Base-by-base conservation (phyloP, 2,329 filamentous ascomycete genomes). In the Teratosphaeriaceae sp. region DNA sequence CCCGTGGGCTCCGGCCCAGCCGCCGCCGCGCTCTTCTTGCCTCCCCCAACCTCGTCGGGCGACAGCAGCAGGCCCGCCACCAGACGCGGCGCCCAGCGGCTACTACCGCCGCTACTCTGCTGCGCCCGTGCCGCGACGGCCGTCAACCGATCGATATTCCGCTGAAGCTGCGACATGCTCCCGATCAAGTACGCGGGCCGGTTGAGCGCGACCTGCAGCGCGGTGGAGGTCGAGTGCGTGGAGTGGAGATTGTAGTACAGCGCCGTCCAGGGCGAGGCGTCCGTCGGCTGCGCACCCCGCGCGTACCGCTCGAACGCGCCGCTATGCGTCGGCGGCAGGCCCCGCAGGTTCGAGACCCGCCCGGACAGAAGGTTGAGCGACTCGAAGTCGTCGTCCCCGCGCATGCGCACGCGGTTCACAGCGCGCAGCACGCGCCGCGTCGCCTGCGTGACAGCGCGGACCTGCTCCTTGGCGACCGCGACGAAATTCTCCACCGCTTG, bases 401-500 rank as follows among this genome's bases (percentile, higher is more conserved):
- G 78, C 53, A 85, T 79, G 36, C 80, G 80, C 21, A 90, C 66
- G 46, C 78, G 78, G 59, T 92, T 90, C 19, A 84, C 81, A 44
- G 88, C 78, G 44, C 90, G 80, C 29, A 92, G 82, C 40, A 94
- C 79, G 53, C 82, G 87, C 64, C 85, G 86, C 1, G 85, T 90
- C 42, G 86, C 84, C 56, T 84, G 82, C 57, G 89, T 89, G 46
- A 97, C 80, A 50, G 83, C 80, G 39, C 88, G 82, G 29, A 98
- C 82, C 65, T 88, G 89, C 43, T 97, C 90, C 54, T 88, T 80
- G 16, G 90, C 90, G 60, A 95, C 86, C 40, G 88, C 82, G 41
- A 95, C 82, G 64, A 98, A 95, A 54, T 92, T 82, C 59, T 97
- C 90, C 2, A 96, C 88, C 64, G 96, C 90, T 21, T 82, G 79